Evolutionary conservation across 257 asterid species (phyloP).

Genomic region (Nicotiana obtusifolia): DNA sequence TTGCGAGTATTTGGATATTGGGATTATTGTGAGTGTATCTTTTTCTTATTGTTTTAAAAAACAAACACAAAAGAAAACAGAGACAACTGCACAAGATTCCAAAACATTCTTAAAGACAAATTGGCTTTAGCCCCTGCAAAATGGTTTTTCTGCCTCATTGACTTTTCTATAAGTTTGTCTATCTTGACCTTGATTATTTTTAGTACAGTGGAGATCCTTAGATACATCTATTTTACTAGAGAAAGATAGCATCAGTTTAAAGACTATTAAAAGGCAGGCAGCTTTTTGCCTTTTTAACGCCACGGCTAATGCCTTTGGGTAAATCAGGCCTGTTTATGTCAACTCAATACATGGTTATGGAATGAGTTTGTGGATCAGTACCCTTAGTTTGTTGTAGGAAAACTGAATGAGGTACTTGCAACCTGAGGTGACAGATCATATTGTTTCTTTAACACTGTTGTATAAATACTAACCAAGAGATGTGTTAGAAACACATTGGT

Average conservation of each 20-base stretch:
- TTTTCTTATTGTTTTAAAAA: neutral
- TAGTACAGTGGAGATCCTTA: neutral
- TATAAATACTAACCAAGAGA: neutral
- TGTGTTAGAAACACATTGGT: neutral
- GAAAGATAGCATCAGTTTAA: neutral
- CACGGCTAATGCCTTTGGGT: neutral
- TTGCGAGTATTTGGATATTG: neutral
- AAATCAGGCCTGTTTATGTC: neutral
- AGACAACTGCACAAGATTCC: neutral
- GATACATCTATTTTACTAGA: neutral
- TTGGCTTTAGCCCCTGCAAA: neutral
- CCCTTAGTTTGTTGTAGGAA: neutral
- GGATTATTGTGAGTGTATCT: neutral
- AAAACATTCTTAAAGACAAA: neutral
- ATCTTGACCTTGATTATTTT: neutral
- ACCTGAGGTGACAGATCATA: neutral
- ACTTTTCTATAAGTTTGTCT: neutral
- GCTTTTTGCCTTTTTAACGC: neutral
- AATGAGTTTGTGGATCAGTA: neutral
- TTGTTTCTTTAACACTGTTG: neutral
- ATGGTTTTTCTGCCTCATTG: neutral
- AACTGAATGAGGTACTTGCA: neutral
- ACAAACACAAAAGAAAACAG: neutral
- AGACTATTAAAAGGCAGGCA: neutral
- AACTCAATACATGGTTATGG: neutral